Evolutionary conservation across 208 protist species (phyloP), one percentile per base, ranked within the genome.

Genomic region (Trypanosoma rangeli): DNA sequence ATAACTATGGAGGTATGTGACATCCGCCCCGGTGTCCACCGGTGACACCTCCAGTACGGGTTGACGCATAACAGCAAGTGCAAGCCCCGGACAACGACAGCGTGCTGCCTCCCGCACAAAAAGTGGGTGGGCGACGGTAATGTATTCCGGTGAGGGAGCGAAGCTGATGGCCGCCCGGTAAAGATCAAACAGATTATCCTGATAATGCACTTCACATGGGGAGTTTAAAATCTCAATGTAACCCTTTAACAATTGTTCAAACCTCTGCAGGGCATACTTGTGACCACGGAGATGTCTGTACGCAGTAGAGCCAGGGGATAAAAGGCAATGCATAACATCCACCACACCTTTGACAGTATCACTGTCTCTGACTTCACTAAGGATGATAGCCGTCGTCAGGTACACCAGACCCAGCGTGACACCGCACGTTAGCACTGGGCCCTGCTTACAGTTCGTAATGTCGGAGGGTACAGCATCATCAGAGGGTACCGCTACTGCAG

Each of bases 1-100:
- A 60, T 89, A 90, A 15, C 53, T 50, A 20, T 84, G 64, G 65
- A 80, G 85, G 71, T 86, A 80, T 0, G 59, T 48, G 12, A 85
- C 18, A 31, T 68, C 64, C 0, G 84, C 75, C 15, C 87, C 84
- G 3, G 80, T 84, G 10, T 75, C 44, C 12, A 57, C 66, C 3
- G 74, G 70, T 16, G 57, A 59, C 16, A 72, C 39, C 33, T 70
- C 58, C 33, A 89, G 66, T 9, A 86, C 73, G 2, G 81, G 74
- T 24, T 71, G 50, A 10, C 55, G 67, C 61, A 90, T 79, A 18
- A 90, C 55, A 7, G 61, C 35, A 10, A 94, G 72, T 22, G 73
- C 85, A 5, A 68, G 66, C 8, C 48, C 56, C 3, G 67, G 70
- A n/a, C 68, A 62, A 44, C 57, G 37, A 13, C 58, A 53, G 22